Base-by-base conservation (phyloP, 805 yeast species). In the Candida ulmi region DNA sequence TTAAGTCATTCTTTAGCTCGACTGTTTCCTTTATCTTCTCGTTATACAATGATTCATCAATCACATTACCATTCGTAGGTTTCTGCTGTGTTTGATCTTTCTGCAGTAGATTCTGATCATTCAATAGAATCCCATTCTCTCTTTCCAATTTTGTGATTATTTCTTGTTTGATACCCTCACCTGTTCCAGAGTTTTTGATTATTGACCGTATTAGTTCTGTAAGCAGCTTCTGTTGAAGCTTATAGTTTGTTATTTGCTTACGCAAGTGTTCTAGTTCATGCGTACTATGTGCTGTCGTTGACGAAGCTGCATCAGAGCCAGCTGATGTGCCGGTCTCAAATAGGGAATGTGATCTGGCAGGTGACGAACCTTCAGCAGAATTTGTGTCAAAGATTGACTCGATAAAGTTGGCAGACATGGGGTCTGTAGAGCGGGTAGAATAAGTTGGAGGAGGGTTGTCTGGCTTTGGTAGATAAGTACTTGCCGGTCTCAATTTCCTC, bases 231-330 rank as follows among this genome's bases (percentile, higher is more conserved):
- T 60, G 54, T 38, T 58, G 66, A 17, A 61, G 56, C 42, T 66
- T 69, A 28, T 70, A 61, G 11, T 62, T 60, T 11, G 71, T 71
- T 12, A 75, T 45, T 36, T 72, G 69, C 35, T 57, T 55, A 37
- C 65, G 56, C 34, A 74, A 43, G n/a, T 57, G 55, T 38, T 65
- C 67, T 23, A 66, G 45, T 42, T 67, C 72, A 17, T 30, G 30
- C 0, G 44, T 16, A 18, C 37, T 37, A 11, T 33, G 40, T 1
- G 42, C 45, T 16, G 51, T 42, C 6, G 51, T 38, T 8, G 52
- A 40, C 1, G 39, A 43, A 5, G 39, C 34, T 2, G 41, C 36
- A 2, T 46, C 43, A 11, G 40, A 42, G 4, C 41, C 40, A 4
- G 41, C 33, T 15, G 40, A 38, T 2, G 38, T 36, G 2, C 11